Conservation (phyloP, 306 rosid genomes). For the Castanospermum australe region DNA sequence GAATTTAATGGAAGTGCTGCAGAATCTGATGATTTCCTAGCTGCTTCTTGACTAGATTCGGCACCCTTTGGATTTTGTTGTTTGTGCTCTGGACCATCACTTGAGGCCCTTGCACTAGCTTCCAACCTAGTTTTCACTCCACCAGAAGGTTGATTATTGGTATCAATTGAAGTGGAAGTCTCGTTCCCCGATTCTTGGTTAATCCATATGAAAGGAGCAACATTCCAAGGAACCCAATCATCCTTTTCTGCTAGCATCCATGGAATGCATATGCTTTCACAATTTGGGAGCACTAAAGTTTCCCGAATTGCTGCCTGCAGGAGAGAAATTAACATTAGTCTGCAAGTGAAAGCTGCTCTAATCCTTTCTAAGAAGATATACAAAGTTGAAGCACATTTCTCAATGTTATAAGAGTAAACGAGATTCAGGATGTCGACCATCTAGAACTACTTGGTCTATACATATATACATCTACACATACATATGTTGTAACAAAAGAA, state of each 20-base stretch:
- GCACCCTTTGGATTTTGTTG: slow-evolving; percentile 23
- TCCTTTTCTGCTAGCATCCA: slow-evolving; percentile 91
- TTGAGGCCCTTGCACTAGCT: slow-evolving; percentile 40
- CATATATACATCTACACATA: not conserved
- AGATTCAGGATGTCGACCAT: slow-evolving; percentile 8
- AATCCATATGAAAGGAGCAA: slow-evolving; percentile 84
- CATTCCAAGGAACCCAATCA: slow-evolving; percentile 79
- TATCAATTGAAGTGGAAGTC: slow-evolving; percentile 22
- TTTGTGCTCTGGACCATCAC: slow-evolving; percentile 38
- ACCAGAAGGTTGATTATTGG: slow-evolving; percentile 34
- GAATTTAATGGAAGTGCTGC: slow-evolving; percentile 25
- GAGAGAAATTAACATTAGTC: slow-evolving; percentile 41
- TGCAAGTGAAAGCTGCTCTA: not conserved
- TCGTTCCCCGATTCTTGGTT: slow-evolving; percentile 53
- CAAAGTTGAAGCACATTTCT: slow-evolving; percentile 6
- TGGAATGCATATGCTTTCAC: slow-evolving; percentile 67
- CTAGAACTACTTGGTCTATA: not conserved
- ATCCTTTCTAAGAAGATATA: not conserved
- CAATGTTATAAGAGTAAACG: not conserved
- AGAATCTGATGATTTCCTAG: slow-evolving; percentile 38
- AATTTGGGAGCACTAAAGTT: slow-evolving; percentile 80
- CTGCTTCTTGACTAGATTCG: slow-evolving; percentile 30
- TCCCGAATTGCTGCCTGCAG: slow-evolving; percentile 73
- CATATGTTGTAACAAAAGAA: not conserved
- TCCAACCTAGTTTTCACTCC: slow-evolving; percentile 43